Percentiles rank a stretch among this genome's conserved stretches.
These are phyloP conservation scores for Trichophyton benhamiae DNA, from an alignment of 2,329 filamentous ascomycete genomes.

Conservation along the genomic window DNA sequence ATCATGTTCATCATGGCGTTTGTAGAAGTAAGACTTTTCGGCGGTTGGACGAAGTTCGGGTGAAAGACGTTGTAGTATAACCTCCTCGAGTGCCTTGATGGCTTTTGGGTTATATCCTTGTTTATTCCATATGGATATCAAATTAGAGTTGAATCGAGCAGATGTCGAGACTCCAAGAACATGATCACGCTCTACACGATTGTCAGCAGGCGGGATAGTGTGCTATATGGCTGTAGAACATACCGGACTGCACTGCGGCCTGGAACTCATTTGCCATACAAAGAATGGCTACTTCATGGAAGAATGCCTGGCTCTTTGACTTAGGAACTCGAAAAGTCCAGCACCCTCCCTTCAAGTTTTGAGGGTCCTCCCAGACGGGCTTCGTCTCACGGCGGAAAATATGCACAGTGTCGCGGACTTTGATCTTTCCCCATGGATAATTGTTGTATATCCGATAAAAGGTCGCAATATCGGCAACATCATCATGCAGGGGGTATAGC, in stretches of 20 bases:
- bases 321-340: constrained; percentile 91
- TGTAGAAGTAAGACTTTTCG: constrained; percentile 53
- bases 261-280: constrained; percentile 31
- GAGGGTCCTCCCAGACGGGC: constrained; percentile 72
- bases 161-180: constrained; percentile 80
- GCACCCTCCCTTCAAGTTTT: constrained; percentile 73
- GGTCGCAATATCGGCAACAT: constrained; percentile 32
- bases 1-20: constrained; percentile 77
- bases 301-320: constrained; percentile 45
- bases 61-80: constrained; percentile 61
- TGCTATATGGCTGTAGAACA: constrained; percentile 30
- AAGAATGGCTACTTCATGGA: constrained; percentile 26
- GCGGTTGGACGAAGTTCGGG: constrained; percentile 58
- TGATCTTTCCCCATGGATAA: constrained; percentile 62
- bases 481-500: constrained; percentile 29
- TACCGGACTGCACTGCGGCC: constrained; percentile 65
- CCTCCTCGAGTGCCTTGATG: constrained; percentile 59
- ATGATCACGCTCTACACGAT: constrained; percentile 56
- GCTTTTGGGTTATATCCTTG: constrained; percentile 69
- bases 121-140: constrained; percentile 89
- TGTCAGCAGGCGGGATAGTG: neutral
- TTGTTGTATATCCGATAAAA: constrained; percentile 78
- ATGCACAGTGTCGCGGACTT: constrained; percentile 65
- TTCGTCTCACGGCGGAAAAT: constrained; percentile 67
- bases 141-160: constrained; percentile 75